Conservation (phyloP, 2,329 filamentous ascomycete genomes). For the Blastomyces emzantsi region DNA sequence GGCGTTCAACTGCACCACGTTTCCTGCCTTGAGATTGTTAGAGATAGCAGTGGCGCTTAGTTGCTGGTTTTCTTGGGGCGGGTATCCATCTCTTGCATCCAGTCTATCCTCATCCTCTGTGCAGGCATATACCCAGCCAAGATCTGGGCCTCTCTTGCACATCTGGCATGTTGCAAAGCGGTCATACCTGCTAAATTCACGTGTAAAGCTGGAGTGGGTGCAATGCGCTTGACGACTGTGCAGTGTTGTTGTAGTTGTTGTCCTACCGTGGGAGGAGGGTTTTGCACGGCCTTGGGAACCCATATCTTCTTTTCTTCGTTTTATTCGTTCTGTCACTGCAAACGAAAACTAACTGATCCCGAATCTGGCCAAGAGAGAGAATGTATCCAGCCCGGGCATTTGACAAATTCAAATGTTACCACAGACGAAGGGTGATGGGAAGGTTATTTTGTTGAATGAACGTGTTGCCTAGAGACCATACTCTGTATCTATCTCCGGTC, state of each 20-base stretch:
- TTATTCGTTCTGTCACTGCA: too few species aligned
- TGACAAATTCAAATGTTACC: neutral
- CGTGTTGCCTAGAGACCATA: neutral
- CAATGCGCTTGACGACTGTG: constrained; percentile 38
- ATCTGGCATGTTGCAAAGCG: constrained; percentile 44
- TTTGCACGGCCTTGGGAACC: neutral
- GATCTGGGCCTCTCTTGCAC: constrained; percentile 48
- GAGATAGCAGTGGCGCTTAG: neutral
- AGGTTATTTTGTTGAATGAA: neutral
- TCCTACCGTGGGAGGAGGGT: neutral
- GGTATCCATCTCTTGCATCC: constrained; percentile 27
- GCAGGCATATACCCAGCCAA: constrained; percentile 69
- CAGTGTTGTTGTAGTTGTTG: neutral
- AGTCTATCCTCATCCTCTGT: constrained; percentile 51
- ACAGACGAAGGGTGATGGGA: neutral
- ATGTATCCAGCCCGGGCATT: neutral
- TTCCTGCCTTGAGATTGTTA: constrained; percentile 12
- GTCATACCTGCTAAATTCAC: constrained; percentile 46
- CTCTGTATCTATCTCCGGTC: neutral
- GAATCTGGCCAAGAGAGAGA: neutral
- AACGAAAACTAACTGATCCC: neutral
- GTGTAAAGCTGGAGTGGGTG: constrained; percentile 60
- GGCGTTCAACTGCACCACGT: constrained; percentile 25
- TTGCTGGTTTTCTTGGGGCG: constrained; percentile 19
- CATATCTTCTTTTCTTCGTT: neutral